Evolutionary conservation across 2,329 filamentous ascomycete species (phyloP), one percentile per base, ranked within the genome.

Genomic region (Cytospora paraplurivora): DNA sequence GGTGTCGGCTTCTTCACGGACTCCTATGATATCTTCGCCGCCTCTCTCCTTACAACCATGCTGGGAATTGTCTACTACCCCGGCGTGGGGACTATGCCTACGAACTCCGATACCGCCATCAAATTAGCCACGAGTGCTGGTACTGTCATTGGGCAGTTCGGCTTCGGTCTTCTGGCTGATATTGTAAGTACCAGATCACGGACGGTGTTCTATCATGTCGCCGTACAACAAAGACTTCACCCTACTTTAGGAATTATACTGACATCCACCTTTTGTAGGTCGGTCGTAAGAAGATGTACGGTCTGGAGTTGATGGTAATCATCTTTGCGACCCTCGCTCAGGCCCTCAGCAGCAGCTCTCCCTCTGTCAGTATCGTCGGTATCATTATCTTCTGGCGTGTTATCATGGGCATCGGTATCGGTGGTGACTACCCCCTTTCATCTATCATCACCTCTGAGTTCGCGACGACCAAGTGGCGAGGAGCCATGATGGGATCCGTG

Each of bases 1-100:
- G 91, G 92, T 70, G 89, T 94, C 66, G 92, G 91, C 69, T 95
- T 96, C 85, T 95, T 95, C 77, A 94, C 91, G 17, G 92, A 94
- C 73, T 90, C 90, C 3, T 75, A 71, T 7, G 88, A 90, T 72
- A 91, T 93, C 78, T 95, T 95, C 75, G 87, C 88, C 72, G 88
- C 90, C 69, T 89, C 87, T 67, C 80, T 92, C 72, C 80, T 89
- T 67, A 91, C 89, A 34, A 82, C 85, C 67, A 92, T 93, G 89
- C 75, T 93, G 57, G 91, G 91, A 50, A 86, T 93, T 56, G 90
- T 93, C 68, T 94, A 90, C 80, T 93, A 84, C 73, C 83, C 83
- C 54, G 74, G 75, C 62, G 72, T 69, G 15, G 86, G 87, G 19
- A 78, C 78, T 38, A 89, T 93, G 72, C 88, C 90, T 13, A 78